Evolutionary conservation across 345 rosid genomes (phyloP), one percentile per base, ranked within the genome.

Genomic region (Chamaenerion angustifolium): DNA sequence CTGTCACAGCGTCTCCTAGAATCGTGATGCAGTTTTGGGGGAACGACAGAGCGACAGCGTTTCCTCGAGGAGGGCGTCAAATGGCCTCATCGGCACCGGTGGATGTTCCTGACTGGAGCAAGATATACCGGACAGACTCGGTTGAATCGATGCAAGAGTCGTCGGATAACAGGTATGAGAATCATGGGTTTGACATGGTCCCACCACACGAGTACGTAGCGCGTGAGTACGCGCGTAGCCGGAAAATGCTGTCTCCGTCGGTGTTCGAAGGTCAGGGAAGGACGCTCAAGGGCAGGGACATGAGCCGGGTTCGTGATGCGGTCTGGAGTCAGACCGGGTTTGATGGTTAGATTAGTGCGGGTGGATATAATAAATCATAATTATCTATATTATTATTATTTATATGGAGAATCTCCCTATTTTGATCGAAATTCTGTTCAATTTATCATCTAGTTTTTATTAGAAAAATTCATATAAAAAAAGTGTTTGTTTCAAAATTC

Each of bases 121-220:
- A 49, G 61, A 62, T 62, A 56, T 62, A 62, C 47, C 46, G 66
- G 56, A 51, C 41, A 7, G 66, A 56, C 52, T 62, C 66, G 52
- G 66, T 44, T 2, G 61, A 45, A 47, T 56, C 66, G 52, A 27
- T 49, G 56, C 66, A 62, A 18, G 66, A 43, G 18, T 51, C 63
- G 25, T 62, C 10, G 8, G 37, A 31, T 1, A 31, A 31, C 10
- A 0, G 37, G 37, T 31, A 52, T 45, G 68, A 51, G 52, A 23
- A 23, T 12, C 59, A 44, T 0, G 66, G 37, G 35, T 37, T 17
- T 12, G 63, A 27, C 48, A 48, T 64, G 58, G 49, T 64, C 15
- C 68, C 66, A 42, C 71, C 71, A 15, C 71, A 67, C 54, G 71
- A 53, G 67, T 67, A 67, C 60, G 59, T 67, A 45, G 71, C 71